Conservation (phyloP, 2,329 filamentous ascomycete species). For the Cytospora piceae region DNA sequence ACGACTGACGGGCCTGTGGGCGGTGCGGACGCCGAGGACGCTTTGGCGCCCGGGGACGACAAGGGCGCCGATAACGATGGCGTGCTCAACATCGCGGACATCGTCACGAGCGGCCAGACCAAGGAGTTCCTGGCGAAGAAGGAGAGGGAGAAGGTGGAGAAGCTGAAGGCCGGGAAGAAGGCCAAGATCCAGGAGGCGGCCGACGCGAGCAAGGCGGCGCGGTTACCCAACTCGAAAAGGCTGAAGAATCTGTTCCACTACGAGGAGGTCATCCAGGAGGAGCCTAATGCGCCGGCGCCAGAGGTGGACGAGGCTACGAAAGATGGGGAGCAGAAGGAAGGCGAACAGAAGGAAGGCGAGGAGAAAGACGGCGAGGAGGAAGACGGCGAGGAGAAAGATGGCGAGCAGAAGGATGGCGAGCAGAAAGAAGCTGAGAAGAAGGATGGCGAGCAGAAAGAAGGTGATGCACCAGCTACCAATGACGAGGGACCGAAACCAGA, state of each 20-base stretch:
- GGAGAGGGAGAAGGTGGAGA: conserved; percentile 77
- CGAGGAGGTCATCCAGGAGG: conserved; percentile 67
- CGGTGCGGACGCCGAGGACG: conserved; percentile 38
- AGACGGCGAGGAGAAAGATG: background rate
- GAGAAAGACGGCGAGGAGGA: background rate
- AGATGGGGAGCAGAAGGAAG: conserved; percentile 9
- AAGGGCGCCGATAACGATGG: conserved; percentile 64
- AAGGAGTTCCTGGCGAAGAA: conserved; percentile 82
- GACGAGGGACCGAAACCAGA: conserved; percentile 32
- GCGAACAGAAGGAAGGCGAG: conserved; percentile 2
- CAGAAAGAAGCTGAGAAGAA: background rate
- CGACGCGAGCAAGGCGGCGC: conserved; percentile 58
- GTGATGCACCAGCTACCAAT: conserved; percentile 11
- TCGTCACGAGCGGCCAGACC: conserved; percentile 80
- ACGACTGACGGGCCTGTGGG: conserved; percentile 39
- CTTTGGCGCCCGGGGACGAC: conserved; percentile 44
- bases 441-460: conserved; percentile 2
- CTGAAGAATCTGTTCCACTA: conserved; percentile 73
- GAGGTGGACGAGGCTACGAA: conserved; percentile 33
- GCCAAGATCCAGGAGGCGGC: conserved; percentile 60
- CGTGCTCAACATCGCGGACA: conserved; percentile 81
- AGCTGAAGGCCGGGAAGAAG: conserved; percentile 62
- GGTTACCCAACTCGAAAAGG: conserved; percentile 74
- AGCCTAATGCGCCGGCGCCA: conserved; percentile 45
- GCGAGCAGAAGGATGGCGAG: conserved; percentile 7